Evolutionary conservation across 2,329 filamentous ascomycete species (phyloP).

Genomic region (Penicillium nordicum): DNA sequence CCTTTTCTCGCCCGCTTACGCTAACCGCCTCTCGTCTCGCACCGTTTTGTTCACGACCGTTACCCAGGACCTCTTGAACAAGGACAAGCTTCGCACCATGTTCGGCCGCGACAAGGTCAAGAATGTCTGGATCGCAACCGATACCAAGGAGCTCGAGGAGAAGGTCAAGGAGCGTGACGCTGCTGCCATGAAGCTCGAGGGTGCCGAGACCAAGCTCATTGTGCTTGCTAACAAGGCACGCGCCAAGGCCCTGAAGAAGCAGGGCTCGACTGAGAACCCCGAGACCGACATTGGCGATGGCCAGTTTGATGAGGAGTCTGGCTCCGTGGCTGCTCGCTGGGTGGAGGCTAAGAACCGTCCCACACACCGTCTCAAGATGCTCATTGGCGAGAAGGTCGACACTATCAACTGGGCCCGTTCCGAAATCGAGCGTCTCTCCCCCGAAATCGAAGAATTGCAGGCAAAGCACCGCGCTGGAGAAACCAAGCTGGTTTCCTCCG

Average conservation of each 20-base stretch:
- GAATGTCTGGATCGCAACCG: conserved; percentile 77
- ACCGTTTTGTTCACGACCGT: conserved; percentile 89
- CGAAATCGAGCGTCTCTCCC: conserved; percentile 71
- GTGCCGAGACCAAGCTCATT: conserved; percentile 81
- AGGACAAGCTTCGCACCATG: conserved; percentile 71
- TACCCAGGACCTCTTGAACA: conserved; percentile 71
- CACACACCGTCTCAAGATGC: conserved; percentile 66
- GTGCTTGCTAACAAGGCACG: conserved; percentile 71
- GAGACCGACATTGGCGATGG: conserved; percentile 43
- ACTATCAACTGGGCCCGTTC: conserved; percentile 85
- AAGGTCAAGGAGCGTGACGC: conserved; percentile 78
- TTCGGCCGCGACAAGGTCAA: conserved; percentile 76
- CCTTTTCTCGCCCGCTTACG: conserved; percentile 77
- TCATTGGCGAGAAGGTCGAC: conserved; percentile 86
- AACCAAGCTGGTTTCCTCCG: conserved; percentile 65
- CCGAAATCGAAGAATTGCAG: conserved; percentile 67
- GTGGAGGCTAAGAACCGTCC: conserved; percentile 70
- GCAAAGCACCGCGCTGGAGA: conserved; percentile 63
- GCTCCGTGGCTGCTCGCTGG: conserved; percentile 70
- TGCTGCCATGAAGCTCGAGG: conserved; percentile 76
- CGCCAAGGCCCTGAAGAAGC: conserved; percentile 64
- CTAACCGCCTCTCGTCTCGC: conserved; percentile 80
- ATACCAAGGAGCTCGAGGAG: conserved; percentile 73
- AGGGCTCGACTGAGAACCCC: conserved; percentile 38
- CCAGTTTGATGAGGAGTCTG: conserved; percentile 63